A percentile compares a stretch with the other conserved stretches of the same genome.
phyloP scores from a whole-genome alignment of 495 filamentous ascomycete species.

The Chaetomidium leptoderma region DNA sequence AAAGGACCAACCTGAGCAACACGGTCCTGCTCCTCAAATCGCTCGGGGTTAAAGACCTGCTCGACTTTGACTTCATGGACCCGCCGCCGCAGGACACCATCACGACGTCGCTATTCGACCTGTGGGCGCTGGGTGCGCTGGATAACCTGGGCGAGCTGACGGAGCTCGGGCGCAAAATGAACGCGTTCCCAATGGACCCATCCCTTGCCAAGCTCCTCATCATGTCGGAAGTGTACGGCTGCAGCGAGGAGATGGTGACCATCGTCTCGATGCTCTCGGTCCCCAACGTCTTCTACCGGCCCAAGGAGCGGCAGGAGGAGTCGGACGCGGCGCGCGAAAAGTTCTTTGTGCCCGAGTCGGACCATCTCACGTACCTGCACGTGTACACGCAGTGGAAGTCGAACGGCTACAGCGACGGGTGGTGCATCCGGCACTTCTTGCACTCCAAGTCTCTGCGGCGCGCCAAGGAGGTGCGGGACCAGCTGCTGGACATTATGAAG shows the following conservation, averaged over 20 bases:
- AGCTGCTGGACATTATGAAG: constrained; percentile 92
- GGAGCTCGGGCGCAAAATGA: constrained; percentile 83
- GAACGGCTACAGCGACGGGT: constrained; percentile 83
- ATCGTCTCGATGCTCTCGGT: constrained; percentile 98
- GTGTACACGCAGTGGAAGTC: constrained; percentile 95
- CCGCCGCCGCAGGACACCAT: constrained; percentile 98
- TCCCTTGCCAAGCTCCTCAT: constrained; percentile 92
- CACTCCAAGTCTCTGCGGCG: constrained; percentile 86
- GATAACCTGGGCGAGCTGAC: constrained; percentile 94
- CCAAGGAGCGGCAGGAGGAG: constrained; percentile 95
- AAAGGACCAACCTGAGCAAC: constrained; percentile 91
- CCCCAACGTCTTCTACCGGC: constrained; percentile 93
- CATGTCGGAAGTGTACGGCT: constrained; percentile 76
- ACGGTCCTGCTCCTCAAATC: constrained; percentile 94
- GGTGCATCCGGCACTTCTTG: constrained; percentile 90
- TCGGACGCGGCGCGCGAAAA: constrained; percentile 95
- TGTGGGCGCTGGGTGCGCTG: constrained; percentile 93
- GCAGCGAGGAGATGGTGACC: constrained; percentile 95
- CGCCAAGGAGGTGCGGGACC: constrained; percentile 89
- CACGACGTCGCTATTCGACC: constrained; percentile 92
- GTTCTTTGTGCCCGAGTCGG: constrained; percentile 96
- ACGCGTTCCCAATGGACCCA: constrained; percentile 94
- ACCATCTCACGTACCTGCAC: constrained; percentile 92
- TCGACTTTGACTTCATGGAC: constrained; percentile 99
- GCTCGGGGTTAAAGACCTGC: constrained; percentile 84